Conservation (phyloP, 2,329 filamentous ascomycete genomes). For the Proliferodiscus dingleyae region DNA sequence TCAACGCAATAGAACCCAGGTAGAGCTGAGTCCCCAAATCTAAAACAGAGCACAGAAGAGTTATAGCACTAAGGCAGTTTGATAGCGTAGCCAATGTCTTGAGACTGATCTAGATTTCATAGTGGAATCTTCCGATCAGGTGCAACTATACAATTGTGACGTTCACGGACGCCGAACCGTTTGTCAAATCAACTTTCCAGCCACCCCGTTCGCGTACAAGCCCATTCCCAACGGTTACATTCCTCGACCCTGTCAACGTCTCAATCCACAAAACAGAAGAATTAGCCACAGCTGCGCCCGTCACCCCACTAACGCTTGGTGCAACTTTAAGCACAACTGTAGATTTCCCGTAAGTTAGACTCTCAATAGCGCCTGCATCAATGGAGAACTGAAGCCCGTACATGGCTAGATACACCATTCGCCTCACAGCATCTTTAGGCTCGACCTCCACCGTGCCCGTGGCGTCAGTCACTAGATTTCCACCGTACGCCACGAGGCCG, state of each 20-base stretch:
- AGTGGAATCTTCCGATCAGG: too few species aligned
- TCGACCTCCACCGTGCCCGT: slow-evolving; percentile 32
- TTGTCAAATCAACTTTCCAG: slow-evolving; percentile 1
- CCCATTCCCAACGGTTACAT: not conserved
- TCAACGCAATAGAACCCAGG: too few species aligned
- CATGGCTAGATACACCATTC: slow-evolving; percentile 44
- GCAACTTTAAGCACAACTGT: slow-evolving; percentile 4
- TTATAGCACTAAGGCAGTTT: too few species aligned
- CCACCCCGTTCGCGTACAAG: not conserved
- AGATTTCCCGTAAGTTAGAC: slow-evolving; percentile 33
- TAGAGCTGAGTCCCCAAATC: too few species aligned
- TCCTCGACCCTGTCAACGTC: slow-evolving; percentile 10
- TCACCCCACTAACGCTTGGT: slow-evolving; percentile 5
- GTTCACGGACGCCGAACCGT: slow-evolving; percentile 17
- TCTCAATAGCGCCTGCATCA: slow-evolving; percentile 40
- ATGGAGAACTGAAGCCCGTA: slow-evolving; percentile 38
- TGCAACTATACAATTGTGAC: too few species aligned
- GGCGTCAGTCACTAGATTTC: slow-evolving; percentile 31
- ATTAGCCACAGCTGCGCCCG: not conserved
- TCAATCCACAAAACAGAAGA: slow-evolving; percentile 11
- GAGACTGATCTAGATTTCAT: too few species aligned
- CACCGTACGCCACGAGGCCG: slow-evolving; percentile 47
- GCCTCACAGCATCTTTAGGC: slow-evolving; percentile 43
- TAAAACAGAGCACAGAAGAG: too few species aligned
- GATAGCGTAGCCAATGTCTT: too few species aligned